Evolutionary conservation across 2,329 filamentous ascomycete genomes (phyloP), one percentile per base, ranked within the genome.

Genomic region (Trichoderma atroviride): DNA sequence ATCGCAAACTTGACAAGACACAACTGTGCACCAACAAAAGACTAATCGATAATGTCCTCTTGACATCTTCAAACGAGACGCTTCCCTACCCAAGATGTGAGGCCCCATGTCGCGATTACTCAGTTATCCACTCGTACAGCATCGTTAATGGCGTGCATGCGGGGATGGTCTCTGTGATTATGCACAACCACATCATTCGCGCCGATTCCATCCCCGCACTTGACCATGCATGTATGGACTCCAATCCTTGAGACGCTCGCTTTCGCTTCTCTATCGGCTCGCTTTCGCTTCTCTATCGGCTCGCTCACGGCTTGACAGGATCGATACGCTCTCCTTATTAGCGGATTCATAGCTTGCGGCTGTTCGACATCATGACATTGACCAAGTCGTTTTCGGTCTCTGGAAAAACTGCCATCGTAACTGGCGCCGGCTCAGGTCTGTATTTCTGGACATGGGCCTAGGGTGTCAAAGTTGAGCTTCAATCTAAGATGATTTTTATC

Each of bases 331-430:
- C 24, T 27, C 57, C 9, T 22, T 16, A 43, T 6, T 16, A 4
- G 19, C 14, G 4, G 29, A 7, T 22, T 29, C 11, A 19, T 29
- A 29, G 16, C 31, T 13, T 2, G 3, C 29, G 27, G 13, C 19
- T 50, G 43, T 24, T 33, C 33, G 14, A 13, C 3, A 61, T 50
- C n/a, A 60, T 61, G 56, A 47, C 65, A 37, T 68, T 47, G n/a
- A n/a, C 35, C 4, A 60, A 14, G 40, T 56, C 67, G 3, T 79
- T 74, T 43, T 74, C 70, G 14, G 73, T 76, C 10, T 66, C 71
- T 27, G 74, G 71, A 2, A 75, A 74, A 56, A 74, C 72, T 0
- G 74, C 74, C 43, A 71, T 75, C 22, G 59, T 75, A 52, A 75
- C 74, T 5, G 74, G 74, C 4, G 74, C 71, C 19, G 74, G 73